Base-by-base conservation (phyloP, 108 stramenopile species). In the Cyclostephanos tholiformis region DNA sequence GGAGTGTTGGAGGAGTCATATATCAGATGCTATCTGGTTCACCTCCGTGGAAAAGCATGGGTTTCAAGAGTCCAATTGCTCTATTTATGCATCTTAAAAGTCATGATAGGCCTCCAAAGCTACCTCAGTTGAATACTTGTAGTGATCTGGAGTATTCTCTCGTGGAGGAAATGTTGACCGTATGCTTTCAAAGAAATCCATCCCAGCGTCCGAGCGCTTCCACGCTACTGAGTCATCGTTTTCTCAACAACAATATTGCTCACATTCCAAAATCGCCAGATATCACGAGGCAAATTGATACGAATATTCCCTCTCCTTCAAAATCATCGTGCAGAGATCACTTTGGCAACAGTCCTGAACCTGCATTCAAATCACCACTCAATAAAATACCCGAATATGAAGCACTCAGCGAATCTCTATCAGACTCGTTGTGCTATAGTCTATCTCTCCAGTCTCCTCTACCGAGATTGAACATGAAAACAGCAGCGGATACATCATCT, bases 41-140 rank as follows among this genome's bases (percentile, higher is more conserved):
- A 36, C 93, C 95, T 35, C 97, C 97, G 19, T 97, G 95, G 95
- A 96, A 95, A 72, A 85, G 85, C 25, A 65, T 96, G 46, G 96
- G 97, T 39, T 85, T 97, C 67, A 93, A 88, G 53, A 96, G 95
- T 66, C 96, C 98, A 19, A 89, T 97, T 35, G 80, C 85, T 17
- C 86, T 98, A 32, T 93, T 97, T 57, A 88, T 93, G 30, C 79
- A 90, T 63, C 80, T 97, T 16, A 87, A 86, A 38, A 82, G 72
- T 30, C 63, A 71, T n/a, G 51, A 64, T n/a, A 85, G 80, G 9
- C 79, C 85, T 43, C 92, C 92, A 11, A 72, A 82, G 61, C 12
- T 86, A 46, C 67, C 84, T 19, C 23, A 25, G 41, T n/a, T 61
- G 38, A 62, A 63, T 16, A 27, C 20, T 30, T 65, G 49, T 14